Evolutionary conservation across 495 filamentous ascomycete genomes (phyloP).

Genomic region (Neurospora sp.): DNA sequence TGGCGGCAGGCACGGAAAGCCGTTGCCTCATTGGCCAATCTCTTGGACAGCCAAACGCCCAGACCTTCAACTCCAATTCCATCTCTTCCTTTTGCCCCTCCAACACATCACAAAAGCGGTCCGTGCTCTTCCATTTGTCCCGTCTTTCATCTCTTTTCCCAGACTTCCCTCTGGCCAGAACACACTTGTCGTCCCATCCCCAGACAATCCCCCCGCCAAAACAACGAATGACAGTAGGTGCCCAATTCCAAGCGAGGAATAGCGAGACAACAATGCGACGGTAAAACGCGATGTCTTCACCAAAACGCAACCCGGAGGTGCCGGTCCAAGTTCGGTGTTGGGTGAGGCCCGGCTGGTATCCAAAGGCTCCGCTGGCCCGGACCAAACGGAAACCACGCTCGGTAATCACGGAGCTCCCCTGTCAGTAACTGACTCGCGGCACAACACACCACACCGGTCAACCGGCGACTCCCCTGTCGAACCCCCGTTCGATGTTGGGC

Average conservation of each 20-base stretch:
- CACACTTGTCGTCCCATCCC: background rate
- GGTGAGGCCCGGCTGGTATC: background rate
- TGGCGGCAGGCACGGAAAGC: background rate
- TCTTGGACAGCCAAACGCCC: background rate
- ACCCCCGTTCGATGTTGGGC: background rate
- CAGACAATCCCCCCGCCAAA: background rate
- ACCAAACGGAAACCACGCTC: background rate
- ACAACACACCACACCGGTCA: background rate
- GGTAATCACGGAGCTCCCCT: background rate
- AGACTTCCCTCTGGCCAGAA: background rate
- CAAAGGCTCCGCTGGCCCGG: background rate
- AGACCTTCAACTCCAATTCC: background rate
- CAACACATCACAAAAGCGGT: background rate
- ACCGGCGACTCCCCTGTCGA: background rate
- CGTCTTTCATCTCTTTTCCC: background rate
- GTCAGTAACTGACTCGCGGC: background rate
- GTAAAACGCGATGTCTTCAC: background rate
- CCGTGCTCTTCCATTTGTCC: background rate
- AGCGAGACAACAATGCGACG: background rate
- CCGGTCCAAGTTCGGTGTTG: background rate
- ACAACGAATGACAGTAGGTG: background rate
- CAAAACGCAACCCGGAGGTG: background rate
- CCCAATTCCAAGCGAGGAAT: background rate
- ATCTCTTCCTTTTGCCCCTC: too few relatives aligned
- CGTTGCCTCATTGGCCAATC: background rate